Base-by-base conservation (phyloP, 1,139 yeast genomes). In the Lodderomyces theae region DNA sequence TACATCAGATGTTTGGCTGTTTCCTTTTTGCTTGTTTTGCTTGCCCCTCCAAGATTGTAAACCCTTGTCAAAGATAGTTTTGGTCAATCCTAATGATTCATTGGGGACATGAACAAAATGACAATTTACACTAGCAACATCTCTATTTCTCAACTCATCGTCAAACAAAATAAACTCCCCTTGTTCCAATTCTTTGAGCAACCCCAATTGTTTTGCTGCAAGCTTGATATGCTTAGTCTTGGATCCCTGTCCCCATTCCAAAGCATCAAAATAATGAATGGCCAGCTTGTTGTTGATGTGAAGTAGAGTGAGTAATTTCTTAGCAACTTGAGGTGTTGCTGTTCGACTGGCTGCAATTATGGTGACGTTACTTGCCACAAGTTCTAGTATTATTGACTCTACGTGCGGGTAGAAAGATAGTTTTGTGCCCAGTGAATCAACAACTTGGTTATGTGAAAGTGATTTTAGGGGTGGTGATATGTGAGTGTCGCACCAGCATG, bases 341-440 rank as follows among this genome's bases (percentile, higher is more conserved):
- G 94, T 85, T 45, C 92, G 64, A 39, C 87, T 80, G 0, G 92
- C 92, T 3, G 79, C 75, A 13, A 79, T 76, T 1, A 84, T 74
- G 7, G 59, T 58, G 10, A 80, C 77, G 4, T 66, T 64, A 5
- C 70, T 60, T 1, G 56, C 58, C 17, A 55, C 54, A 31, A 80
- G 59, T 35, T 73, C 76, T 12, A 58, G 49, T 4, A 85, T 59
- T 18, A 85, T 80, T 10, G 63, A 68, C 13, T 74, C 79, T 4
- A 85, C 89, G 45, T 85, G 89, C 18, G 62, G 63, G 56, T 74
- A 85, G 44, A 85, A 72, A 1, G 74, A 59, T 21, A 82, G 58
- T 32, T 63, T 58, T 46, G 64, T 73, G 1, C 83, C 83, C 41
- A 62, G 58, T 35, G 69, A 58, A 51, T 81, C 88, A 2, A 56